phyloP scores from a whole-genome alignment of 2,329 filamentous ascomycete species.

The Colletotrichum phormii region DNA sequence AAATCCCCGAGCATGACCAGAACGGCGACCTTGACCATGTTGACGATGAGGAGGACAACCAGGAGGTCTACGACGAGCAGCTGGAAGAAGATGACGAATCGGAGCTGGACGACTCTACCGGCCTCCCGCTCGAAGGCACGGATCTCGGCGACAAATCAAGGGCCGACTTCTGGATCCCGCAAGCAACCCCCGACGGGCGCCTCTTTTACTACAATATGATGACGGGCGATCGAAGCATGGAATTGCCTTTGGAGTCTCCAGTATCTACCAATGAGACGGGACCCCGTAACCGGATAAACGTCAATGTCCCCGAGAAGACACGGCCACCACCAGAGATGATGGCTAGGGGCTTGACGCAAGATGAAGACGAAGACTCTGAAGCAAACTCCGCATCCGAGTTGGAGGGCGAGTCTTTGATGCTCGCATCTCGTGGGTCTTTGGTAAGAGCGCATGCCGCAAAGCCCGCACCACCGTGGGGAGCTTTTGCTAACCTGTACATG shows the following conservation, averaged over 20 bases:
- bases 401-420: slow-evolving; percentile 79
- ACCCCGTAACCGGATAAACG: slow-evolving; percentile 88
- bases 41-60: slow-evolving; percentile 73
- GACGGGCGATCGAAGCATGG: slow-evolving; percentile 94
- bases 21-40: slow-evolving; percentile 65
- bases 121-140: slow-evolving; percentile 76
- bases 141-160: slow-evolving; percentile 77
- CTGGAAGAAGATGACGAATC: slow-evolving; percentile 75
- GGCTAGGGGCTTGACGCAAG: slow-evolving; percentile 82
- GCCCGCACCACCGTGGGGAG: background rate
- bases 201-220: slow-evolving; percentile 99
- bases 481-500: slow-evolving; percentile 11
- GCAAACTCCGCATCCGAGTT: slow-evolving; percentile 85
- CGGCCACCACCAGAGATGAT: slow-evolving; percentile 91
- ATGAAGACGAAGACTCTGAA: slow-evolving; percentile 92
- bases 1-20: slow-evolving; percentile 72
- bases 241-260: slow-evolving; percentile 92
- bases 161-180: slow-evolving; percentile 98
- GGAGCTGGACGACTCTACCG: slow-evolving; percentile 67
- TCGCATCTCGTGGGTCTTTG: slow-evolving; percentile 75
- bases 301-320: slow-evolving; percentile 89
- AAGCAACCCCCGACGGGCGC: slow-evolving; percentile 92
- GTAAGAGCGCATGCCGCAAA: slow-evolving; percentile 57
- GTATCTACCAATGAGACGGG: slow-evolving; percentile 83
- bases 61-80: slow-evolving; percentile 74